Evolutionary conservation across 2,329 filamentous ascomycete species (phyloP), one percentile per base, ranked within the genome.

Genomic region (Akanthomyces lecanii): DNA sequence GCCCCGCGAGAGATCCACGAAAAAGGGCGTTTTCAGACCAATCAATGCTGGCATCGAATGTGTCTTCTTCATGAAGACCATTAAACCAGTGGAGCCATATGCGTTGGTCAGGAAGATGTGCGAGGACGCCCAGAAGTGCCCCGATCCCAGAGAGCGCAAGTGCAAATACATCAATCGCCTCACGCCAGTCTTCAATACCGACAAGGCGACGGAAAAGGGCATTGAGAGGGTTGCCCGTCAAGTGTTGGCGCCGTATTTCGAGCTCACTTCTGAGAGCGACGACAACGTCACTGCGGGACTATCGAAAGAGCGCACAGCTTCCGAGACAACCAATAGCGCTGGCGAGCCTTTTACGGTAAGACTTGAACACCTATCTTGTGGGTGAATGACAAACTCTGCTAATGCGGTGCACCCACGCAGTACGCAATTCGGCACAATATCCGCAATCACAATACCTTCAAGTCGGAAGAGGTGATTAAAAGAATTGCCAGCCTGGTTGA

Each of bases 351-450:
- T 71, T 64, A 78, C 81, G 66, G 82, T 84, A 72, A 72, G 81
- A 74, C 54, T 54, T 65, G 11, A n/a, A 30, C 61, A 44, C n/a
- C 61, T 48, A 54, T 57, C 63, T 58, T 47, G 58, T 33, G 38
- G 4, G 23, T 30, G 10, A 48, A 10, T 5, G n/a, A 6, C 12
- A 1, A 5, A 30, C 23, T 38, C 42, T 30, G 47, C 61, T 62
- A 57, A 62, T 42, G 10, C 21, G 28, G n/a, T 64, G 58, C 28
- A 4, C 28, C 57, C 30, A 54, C 11, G 58, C 65, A 94, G 90
- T 95, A 92, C 75, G 91, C 90, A n/a, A 93, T 96, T 68, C 86
- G 91, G 51, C 85, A 89, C n/a, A 89, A 85, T 16, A 85, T 91
- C 65, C 86, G 91, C 62, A 91, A 90, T 70, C 88, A 93, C 75